Percentiles rank a stretch among this genome's conserved stretches.
These are phyloP conservation scores for Aspergillus novofumigatus DNA, from an alignment of 2,329 filamentous ascomycete species.

Conservation along the genomic window DNA sequence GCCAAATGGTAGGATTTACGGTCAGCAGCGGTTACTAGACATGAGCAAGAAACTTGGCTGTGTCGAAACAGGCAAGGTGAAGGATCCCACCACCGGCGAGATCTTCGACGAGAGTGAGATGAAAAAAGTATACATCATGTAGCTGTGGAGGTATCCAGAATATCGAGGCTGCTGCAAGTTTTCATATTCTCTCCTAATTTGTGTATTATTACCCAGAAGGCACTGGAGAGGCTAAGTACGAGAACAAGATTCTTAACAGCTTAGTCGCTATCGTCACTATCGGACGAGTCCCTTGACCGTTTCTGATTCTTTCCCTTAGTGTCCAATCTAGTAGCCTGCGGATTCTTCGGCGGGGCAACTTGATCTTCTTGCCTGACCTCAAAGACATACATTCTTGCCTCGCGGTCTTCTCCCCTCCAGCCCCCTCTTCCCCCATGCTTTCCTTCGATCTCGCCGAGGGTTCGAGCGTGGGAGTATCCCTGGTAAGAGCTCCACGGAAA, in stretches of 20 bases:
- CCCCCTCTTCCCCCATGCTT: slow-evolving; percentile 38
- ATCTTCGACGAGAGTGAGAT: slow-evolving; percentile 59
- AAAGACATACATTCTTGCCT: slow-evolving; percentile 45
- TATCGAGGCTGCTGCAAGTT: neutral
- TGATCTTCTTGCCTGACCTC: slow-evolving; percentile 37
- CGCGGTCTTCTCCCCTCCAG: slow-evolving; percentile 46
- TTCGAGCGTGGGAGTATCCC: slow-evolving; percentile 46
- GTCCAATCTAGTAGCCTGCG: slow-evolving; percentile 4
- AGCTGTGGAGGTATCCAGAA: slow-evolving; percentile 8
- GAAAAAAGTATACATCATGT: slow-evolving; percentile 91
- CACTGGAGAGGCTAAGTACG: neutral
- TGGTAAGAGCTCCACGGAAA: slow-evolving; percentile 47
- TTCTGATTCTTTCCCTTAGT: slow-evolving; percentile 30
- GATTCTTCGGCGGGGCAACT: neutral
- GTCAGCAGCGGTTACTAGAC: slow-evolving; percentile 66
- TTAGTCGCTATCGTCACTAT: slow-evolving; percentile 31
- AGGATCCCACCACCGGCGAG: slow-evolving; percentile 73
- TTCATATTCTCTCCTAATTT: neutral
- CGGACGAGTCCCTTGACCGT: slow-evolving; percentile 28
- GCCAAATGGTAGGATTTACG: slow-evolving; percentile 84
- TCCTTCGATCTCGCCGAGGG: slow-evolving; percentile 42
- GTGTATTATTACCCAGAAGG: neutral
- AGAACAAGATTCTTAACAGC: neutral
- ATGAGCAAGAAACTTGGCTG: slow-evolving; percentile 73
- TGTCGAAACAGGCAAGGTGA: slow-evolving; percentile 61